Percentiles rank a stretch among this genome's conserved stretches.
These are phyloP conservation scores for Lobosporangium transversale DNA, from an alignment of 192 early-diverging fungal genomes.

Conservation along the genomic window DNA sequence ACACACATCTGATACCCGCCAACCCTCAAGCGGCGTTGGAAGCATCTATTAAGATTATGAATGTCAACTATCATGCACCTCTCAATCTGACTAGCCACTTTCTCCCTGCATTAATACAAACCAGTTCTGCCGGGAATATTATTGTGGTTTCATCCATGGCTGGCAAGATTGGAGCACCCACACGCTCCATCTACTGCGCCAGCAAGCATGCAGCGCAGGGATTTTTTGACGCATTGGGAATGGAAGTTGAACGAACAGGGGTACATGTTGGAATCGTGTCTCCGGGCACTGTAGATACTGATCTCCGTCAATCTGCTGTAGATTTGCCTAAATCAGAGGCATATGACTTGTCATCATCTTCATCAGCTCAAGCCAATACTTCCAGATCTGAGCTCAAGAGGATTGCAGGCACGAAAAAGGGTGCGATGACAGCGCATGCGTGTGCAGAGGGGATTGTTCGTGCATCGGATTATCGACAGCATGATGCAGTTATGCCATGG, in stretches of 20 bases:
- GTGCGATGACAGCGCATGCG: conserved; percentile 65
- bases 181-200: conserved; percentile 80
- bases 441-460: conserved; percentile 74
- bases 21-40: conserved; percentile 28
- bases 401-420: conserved; percentile 60
- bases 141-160: conserved; percentile 83
- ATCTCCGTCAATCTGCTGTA: conserved; percentile 71
- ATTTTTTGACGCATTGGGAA: conserved; percentile 83
- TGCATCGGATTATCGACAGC: conserved; percentile 62
- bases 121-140: conserved; percentile 60
- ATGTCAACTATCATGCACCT: conserved; percentile 69
- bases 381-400: neutral
- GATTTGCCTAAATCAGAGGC: conserved; percentile 52
- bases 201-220: conserved; percentile 86
- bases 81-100: conserved; percentile 60
- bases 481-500: conserved; percentile 71
- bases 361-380: neutral
- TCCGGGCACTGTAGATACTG: conserved; percentile 83
- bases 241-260: conserved; percentile 71
- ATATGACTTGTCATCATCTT: neutral
- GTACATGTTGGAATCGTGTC: conserved; percentile 73
- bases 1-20: conserved; percentile 18
- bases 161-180: conserved; percentile 77
- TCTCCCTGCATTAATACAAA: conserved; percentile 60
- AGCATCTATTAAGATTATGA: conserved; percentile 59